Evolutionary conservation across 371 early-diverging fungal species (phyloP).

Genomic region (Neoconidiobolus thromboides): DNA sequence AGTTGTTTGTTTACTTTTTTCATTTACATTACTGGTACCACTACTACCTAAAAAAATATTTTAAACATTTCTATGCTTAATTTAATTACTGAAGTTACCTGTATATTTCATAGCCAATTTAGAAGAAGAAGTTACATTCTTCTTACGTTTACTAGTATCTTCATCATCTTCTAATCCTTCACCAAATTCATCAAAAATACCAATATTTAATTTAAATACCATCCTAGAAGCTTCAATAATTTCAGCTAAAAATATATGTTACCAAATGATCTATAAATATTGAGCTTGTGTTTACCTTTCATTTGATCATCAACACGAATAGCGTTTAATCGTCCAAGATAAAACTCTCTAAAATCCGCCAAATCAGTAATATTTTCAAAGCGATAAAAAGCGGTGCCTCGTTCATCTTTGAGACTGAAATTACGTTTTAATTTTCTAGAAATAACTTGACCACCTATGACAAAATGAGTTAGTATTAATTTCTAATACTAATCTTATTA

Average conservation of each 20-base stretch:
- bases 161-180: background rate
- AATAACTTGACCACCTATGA: conserved; percentile 22
- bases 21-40: too few species aligned
- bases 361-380: conserved; percentile 22
- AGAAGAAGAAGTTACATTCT: background rate
- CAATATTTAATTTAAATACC: conserved; percentile 24
- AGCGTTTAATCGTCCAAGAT: conserved; percentile 10
- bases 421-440: conserved; percentile 16
- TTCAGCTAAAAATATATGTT: conserved; percentile 10
- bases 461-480: background rate
- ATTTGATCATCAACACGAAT: background rate
- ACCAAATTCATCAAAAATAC: conserved; percentile 13
- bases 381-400: conserved; percentile 21
- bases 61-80: background rate
- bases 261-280: background rate
- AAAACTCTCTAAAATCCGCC: conserved; percentile 23
- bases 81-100: background rate
- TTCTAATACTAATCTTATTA: background rate
- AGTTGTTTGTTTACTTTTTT: too few species aligned
- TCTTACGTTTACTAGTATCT: background rate
- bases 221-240: conserved; percentile 19
- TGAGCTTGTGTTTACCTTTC: background rate
- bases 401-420: conserved; percentile 1
- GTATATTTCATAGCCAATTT: background rate
- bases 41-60: background rate